Base-by-base conservation (phyloP, 139 green algal genomes). In the Mychonastes homosphaera region DNA sequence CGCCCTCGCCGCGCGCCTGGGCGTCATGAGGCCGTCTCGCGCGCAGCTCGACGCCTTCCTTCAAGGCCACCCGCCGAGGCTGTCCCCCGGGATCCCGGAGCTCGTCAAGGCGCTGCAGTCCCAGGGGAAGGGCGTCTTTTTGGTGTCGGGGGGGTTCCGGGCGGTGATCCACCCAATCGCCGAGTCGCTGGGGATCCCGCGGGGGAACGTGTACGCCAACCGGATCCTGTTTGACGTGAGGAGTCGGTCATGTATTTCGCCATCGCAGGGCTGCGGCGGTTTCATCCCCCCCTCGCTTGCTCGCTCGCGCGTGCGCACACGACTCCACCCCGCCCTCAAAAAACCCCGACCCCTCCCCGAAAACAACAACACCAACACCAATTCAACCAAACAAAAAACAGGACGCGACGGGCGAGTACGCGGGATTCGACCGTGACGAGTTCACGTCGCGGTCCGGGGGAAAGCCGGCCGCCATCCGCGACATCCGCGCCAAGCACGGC, bases 131-230 rank as follows among this genome's bases (percentile, higher is more conserved):
- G 53, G 70, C 30, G 86, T 99, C 13, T 98, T 88, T 66, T 78
- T 99, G 21, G 89, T 99, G 46, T 95, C 85, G 29, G 92, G 92
- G 1, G 92, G 92, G 19, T 99, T 99, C 71, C 61, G 87, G 10
- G 64, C 82, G 36, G 54, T 98, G 55, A 96, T 97, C 50, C 63
- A 95, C 53, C 92, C 92, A 7, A 83, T 96, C n/a, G 92, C 92
- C 7, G 74, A 86, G 24, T 65, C 67, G 7, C 76, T 99, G 24
- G 65, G 63, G 52, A 94, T 99, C 33, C 87, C 88, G 0, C 12
- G 69, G 0, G 30, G 57, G 8, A 59, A 95, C 65, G 86, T 99
- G 13, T 95, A 88, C 74, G 93, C 93, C 57, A 99, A 99, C 65
- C 84, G 57, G 19, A 84, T 99, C 18, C 57, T 96, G 6, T 95